Percentiles rank a stretch among this genome's conserved stretches.
phyloP scores from a whole-genome alignment of 768 basidiomycete species.

The Fomitopsis pulvina region DNA sequence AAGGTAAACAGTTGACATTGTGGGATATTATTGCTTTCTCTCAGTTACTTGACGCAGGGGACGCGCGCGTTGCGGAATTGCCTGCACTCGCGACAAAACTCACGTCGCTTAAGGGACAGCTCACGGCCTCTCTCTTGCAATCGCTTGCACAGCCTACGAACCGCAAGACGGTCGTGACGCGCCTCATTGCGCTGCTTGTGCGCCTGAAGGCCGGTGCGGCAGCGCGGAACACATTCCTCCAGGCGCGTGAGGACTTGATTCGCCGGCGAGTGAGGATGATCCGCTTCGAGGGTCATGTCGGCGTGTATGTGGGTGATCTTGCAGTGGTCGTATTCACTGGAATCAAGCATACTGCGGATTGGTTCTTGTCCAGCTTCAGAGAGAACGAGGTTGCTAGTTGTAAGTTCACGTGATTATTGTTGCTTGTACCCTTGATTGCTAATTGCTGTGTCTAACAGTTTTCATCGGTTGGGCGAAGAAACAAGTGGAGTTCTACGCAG shows the following conservation, averaged over 20 bases:
- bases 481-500: constrained; percentile 77
- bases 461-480: constrained; percentile 93
- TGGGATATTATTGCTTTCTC: neutral
- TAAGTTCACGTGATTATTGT: constrained; percentile 33
- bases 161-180: constrained; percentile 68
- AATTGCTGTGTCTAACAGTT: constrained; percentile 38
- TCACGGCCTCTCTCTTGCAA: constrained; percentile 64
- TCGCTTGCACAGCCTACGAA: constrained; percentile 72
- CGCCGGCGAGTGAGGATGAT: constrained; percentile 78
- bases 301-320: constrained; percentile 80
- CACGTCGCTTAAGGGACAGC: constrained; percentile 53
- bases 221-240: constrained; percentile 78
- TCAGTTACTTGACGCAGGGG: constrained; percentile 34
- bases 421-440: neutral
- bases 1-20: constrained; percentile 43
- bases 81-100: constrained; percentile 55
- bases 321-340: constrained; percentile 88
- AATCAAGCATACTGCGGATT: constrained; percentile 96
- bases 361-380: constrained; percentile 94
- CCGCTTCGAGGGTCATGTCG: constrained; percentile 83
- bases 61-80: constrained; percentile 50
- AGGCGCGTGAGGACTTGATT: constrained; percentile 70
- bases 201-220: constrained; percentile 71
- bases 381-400: constrained; percentile 93
- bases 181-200: constrained; percentile 64